phyloP scores from a whole-genome alignment of 2,329 filamentous ascomycete species.

The Xylaria polymorpha region DNA sequence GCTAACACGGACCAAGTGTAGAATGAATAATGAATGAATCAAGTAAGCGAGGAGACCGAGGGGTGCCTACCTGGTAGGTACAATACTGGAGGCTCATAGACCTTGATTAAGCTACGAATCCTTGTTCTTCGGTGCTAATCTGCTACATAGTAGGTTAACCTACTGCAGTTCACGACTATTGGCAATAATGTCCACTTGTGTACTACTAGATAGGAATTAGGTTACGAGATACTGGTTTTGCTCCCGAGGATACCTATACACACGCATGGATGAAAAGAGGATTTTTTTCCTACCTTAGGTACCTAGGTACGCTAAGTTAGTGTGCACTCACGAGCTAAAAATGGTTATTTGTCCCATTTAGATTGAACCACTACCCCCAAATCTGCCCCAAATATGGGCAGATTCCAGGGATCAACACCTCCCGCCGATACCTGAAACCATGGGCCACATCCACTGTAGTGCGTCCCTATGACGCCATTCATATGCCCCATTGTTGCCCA shows the following conservation, averaged over 20 bases:
- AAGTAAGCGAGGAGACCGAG: background rate
- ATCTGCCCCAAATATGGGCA: conserved; percentile 18
- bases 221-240: background rate
- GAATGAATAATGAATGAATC: too few species aligned
- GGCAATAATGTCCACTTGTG: background rate
- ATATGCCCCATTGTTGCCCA: background rate
- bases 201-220: background rate
- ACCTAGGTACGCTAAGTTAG: background rate
- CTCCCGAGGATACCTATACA: background rate
- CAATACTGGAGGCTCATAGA: too few species aligned
- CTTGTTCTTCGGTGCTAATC: background rate
- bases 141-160: too few species aligned
- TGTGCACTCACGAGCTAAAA: conserved; percentile 23
- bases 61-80: background rate
- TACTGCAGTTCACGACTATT: background rate
- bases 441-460: conserved; percentile 18
- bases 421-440: conserved; percentile 19
- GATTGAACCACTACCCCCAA: conserved; percentile 18
- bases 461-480: conserved; percentile 39
- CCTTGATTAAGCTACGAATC: background rate
- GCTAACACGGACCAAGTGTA: background rate
- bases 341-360: conserved; percentile 25
- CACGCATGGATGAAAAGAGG: background rate
- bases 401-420: conserved; percentile 26
- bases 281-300: conserved; percentile 17